Base-by-base conservation (phyloP, 805 yeast species). In the Dipodascopsis uninucleata region DNA sequence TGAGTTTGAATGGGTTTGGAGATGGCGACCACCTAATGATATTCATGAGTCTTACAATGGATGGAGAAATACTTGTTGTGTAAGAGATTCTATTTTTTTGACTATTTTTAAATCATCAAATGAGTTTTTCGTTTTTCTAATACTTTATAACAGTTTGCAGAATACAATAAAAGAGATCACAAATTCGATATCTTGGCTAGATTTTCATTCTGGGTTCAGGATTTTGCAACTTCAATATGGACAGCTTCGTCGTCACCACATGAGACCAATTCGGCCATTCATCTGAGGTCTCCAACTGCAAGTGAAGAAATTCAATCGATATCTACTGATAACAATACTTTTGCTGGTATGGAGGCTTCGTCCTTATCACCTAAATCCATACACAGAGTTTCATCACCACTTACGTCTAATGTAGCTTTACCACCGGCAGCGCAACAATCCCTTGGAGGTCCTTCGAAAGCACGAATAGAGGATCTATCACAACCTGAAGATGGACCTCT, bases 401-500 rank as follows among this genome's bases (percentile, higher is more conserved):
- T 17, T 34, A 26, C 4, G 21, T n/a, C 5, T 18, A 9, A 12
- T 10, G 6, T 6, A 5, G 8, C 8, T 16, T 9, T 6, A 20
- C 20, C 17, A 29, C 20, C 9, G 9, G 33, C 5, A 6, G 8
- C 5, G 33, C 33, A 7, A 9, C 18, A 25, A 5, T 37, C 43
- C n/a, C 21, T 23, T 10, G 12, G 36, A 4, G 31, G 10, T 7
- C 18, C 47, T 22, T 21, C 31, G 25, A 7, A 41, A 10, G 14
- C 37, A 8, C 25, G 32, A 6, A n/a, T 54, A 5, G 60, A 58
- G 21, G 58, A 57, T 24, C 46, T 43, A 7, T 54, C 61, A n/a
- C 67, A 64, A 43, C 66, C 68, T 5, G 74, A 69, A 41, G 74
- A 70, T 39, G 74, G 74, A 5, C 74, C 74, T 3, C 58, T 67